phyloP scores from a whole-genome alignment of 2,329 filamentous ascomycete genomes.

The Akanthomyces muscarius region DNA sequence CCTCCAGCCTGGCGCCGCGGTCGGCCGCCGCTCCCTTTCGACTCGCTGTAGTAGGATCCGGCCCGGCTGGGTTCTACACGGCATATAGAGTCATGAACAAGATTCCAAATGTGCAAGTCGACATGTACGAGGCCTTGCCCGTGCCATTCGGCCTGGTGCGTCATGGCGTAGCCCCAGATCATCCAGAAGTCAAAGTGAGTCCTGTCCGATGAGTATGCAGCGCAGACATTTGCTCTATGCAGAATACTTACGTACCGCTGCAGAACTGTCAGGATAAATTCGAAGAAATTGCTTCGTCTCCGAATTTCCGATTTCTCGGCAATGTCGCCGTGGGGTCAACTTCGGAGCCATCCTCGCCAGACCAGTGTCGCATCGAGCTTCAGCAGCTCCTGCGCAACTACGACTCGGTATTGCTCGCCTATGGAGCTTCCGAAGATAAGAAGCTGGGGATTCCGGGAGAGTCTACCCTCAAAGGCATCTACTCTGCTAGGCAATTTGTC shows the following conservation, averaged over 20 bases:
- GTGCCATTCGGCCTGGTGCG: slow-evolving; percentile 90
- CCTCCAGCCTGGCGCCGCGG: slow-evolving; percentile 18
- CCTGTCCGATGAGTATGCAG: not conserved
- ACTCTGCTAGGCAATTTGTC: slow-evolving; percentile 88
- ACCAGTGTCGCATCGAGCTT: slow-evolving; percentile 58
- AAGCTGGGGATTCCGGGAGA: slow-evolving; percentile 78
- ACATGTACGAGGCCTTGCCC: slow-evolving; percentile 95
- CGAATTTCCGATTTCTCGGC: slow-evolving; percentile 84
- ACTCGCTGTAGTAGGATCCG: slow-evolving; percentile 86
- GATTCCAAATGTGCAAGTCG: slow-evolving; percentile 67
- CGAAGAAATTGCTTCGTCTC: slow-evolving; percentile 75
- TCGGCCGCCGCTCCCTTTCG: slow-evolving; percentile 56
- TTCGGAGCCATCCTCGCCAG: slow-evolving; percentile 29
- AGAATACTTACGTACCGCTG: not conserved
- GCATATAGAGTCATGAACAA: slow-evolving; percentile 79
- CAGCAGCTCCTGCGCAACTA: slow-evolving; percentile 72
- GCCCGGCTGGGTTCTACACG: slow-evolving; percentile 94
- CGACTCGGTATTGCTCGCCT: slow-evolving; percentile 87
- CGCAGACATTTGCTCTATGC: not conserved
- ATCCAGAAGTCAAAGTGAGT: slow-evolving; percentile 91
- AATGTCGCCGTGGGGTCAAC: slow-evolving; percentile 73
- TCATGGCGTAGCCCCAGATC: slow-evolving; percentile 95
- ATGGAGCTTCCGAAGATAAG: slow-evolving; percentile 83
- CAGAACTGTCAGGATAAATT: slow-evolving; percentile 96
- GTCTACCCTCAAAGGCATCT: slow-evolving; percentile 64